These are phyloP conservation scores for Pachysolen tannophilus DNA, from an alignment of 805 yeast species.

Conservation along the genomic window DNA sequence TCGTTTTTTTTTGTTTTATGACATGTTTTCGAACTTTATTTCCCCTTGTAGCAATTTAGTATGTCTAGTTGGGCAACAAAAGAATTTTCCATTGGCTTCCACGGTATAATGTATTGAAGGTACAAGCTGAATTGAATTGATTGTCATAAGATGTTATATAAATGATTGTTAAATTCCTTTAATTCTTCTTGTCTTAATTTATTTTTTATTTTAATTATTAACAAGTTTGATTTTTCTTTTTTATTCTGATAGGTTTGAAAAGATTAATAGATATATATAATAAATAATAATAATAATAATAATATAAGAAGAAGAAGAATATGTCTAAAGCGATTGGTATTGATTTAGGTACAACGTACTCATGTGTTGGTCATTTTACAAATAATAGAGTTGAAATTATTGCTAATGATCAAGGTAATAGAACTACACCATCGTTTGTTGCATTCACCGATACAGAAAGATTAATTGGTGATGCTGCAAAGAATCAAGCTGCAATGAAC, in stretches of 20 bases:
- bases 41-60: too few relatives aligned
- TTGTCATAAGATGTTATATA: too few relatives aligned
- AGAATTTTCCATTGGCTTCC: too few relatives aligned
- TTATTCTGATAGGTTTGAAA: constrained; percentile 1
- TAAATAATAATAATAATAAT: neutral
- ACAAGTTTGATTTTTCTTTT: neutral
- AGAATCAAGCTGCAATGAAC: constrained; percentile 94
- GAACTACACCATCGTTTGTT: constrained; percentile 94
- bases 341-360: constrained; percentile 85
- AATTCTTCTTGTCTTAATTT: too few relatives aligned
- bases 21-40: too few relatives aligned
- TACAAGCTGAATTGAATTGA: too few relatives aligned
- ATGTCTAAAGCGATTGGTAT: constrained; percentile 60
- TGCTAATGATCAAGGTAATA: constrained; percentile 98
- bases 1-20: too few relatives aligned
- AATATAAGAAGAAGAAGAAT: constrained; percentile 6
- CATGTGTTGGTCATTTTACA: constrained; percentile 93
- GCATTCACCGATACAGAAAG: constrained; percentile 92
- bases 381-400: constrained; percentile 91
- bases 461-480: constrained; percentile 94
- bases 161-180: too few relatives aligned
- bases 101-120: too few relatives aligned
- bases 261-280: constrained; percentile 1
- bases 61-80: too few relatives aligned
- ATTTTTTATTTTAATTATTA: too few relatives aligned